phyloP scores from a whole-genome alignment of 1,284 basidiomycete genomes.

The Papiliotrema nemorosa region DNA sequence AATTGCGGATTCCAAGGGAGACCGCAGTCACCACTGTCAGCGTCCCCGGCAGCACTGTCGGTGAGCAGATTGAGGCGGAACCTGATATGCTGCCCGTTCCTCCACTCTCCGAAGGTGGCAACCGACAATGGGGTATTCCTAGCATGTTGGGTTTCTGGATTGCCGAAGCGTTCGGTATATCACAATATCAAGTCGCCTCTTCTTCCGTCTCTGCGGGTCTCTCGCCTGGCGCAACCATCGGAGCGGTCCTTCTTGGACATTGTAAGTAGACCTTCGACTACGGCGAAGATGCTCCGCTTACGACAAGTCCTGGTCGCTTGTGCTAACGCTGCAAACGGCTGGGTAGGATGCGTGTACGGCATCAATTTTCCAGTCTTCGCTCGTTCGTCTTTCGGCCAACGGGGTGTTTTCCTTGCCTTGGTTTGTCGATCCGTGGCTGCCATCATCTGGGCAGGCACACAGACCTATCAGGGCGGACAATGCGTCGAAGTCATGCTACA shows the following conservation, averaged over 20 bases:
- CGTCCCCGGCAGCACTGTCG: conserved; percentile 2
- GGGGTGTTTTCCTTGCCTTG: conserved; percentile 13
- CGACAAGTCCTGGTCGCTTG: conserved; percentile 11
- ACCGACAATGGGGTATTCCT: conserved; percentile 8
- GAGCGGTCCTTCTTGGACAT: conserved; percentile 24
- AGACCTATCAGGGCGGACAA: conserved; percentile 20
- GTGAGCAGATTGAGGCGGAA: conserved; percentile 9
- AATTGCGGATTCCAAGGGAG: conserved; percentile 5
- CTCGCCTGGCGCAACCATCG: conserved; percentile 19
- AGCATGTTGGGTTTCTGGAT: conserved; percentile 10
- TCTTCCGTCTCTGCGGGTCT: conserved; percentile 18
- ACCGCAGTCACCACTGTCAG: conserved; percentile 3
- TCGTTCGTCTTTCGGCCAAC: conserved; percentile 15
- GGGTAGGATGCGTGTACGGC: conserved; percentile 16
- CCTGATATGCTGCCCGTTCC: conserved; percentile 12
- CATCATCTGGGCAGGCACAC: conserved; percentile 20
- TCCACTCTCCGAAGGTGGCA: conserved; percentile 10
- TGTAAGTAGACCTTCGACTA: neutral
- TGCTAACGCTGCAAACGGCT: conserved; percentile 15
- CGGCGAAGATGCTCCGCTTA: neutral
- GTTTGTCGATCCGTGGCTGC: conserved; percentile 11
- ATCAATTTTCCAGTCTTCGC: conserved; percentile 15
- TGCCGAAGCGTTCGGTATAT: conserved; percentile 6
- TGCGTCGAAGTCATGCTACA: conserved; percentile 14
- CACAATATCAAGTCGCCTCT: conserved; percentile 23